Base-by-base conservation (phyloP, 2,329 filamentous ascomycete species). In the Hysterium pulicare region DNA sequence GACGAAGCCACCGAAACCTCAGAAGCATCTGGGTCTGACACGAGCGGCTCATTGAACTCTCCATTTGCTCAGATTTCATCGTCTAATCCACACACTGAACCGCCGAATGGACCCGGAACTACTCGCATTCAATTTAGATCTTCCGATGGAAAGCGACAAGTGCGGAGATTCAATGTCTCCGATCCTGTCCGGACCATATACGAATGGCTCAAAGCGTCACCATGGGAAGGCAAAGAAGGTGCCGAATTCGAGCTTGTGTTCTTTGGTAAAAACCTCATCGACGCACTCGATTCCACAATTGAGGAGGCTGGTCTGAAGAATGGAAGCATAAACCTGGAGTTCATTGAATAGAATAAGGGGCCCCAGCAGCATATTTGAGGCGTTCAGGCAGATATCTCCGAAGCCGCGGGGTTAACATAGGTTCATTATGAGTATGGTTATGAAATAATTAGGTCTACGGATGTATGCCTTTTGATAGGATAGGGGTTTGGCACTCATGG, bases 271-370 rank as follows among this genome's bases (percentile, higher is more conserved):
- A 93, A 98, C 58, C 70, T 98, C 45, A 85, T 96, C 32, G 83
- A 86, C 15, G 71, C 75, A 41, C 72, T 96, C 37, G 84, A 90
- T 36, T 71, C 77, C 50, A 87, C 82, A 1, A 86, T 98, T 46
- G 81, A 81, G 53, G 84, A 89, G 59, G 88, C 86, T 0, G 89
- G 90, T 0, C 68, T 98, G 55, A 95, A 93, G 73, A 91, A 94
- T 60, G 90, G 86, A 3, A 95, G 90, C 0, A 85, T 98, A 6
- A 96, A 96, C 88, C 84, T 98, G 53, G 93, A 96, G 66, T 94
- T 90, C 59, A 44, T 61, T 9, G 62, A 65, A 33, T 54, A 50
- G 30, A 39, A 11, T 21, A 30, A 38, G n/a, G 21, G 21, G 10
- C 30, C 31, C 11, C 13, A 23, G 21, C 34, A 17, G 37, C 37